Base-by-base conservation (phyloP, 345 rosid species). In the Citrus glauca region DNA sequence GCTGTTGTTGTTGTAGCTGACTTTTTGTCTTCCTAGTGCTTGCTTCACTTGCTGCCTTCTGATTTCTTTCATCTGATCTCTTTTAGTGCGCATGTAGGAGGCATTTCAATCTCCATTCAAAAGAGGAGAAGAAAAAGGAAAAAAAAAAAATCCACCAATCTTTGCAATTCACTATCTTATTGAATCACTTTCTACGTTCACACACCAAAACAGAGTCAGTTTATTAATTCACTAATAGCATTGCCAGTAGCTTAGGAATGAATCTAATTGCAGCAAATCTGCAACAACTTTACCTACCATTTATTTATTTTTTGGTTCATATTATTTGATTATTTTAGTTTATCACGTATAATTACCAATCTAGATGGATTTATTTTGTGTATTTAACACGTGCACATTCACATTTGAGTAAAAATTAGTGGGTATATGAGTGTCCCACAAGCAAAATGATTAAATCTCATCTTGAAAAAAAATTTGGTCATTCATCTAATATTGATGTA, bases 51-150 rank as follows among this genome's bases (percentile, higher is more conserved):
- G 50, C 66, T 17, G n/a, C 63, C 32, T 35, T 64, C 50, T 13
- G 50, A 55, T 25, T 66, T 35, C 67, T 38, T 40, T 25, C 32
- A 27, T 14, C 11, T 71, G 55, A 10, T 30, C 4, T 0, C 40
- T 8, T 76, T 50, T 66, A 80, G 87, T 83, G 88, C 87, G 86
- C 84, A 76, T 53, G 57, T 25, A 14, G 42, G 28, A 5, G 19
- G 69, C 70, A 81, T 81, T 71, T 69, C 63, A 57, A 63, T 76
- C 50, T 3, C 50, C 50, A 11, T 45, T 45, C 4, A 45, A 45
- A 45, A 38, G 11, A 38, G 2, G 42, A 38, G 42, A 38, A 38
- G 42, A 38, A 3, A 13, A 40, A 9, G 45, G 1, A 3, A 45
- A 3, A 13, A 13, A 45, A 45, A 42, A 2, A 42, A 10, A 9